phyloP scores from a whole-genome alignment of 495 filamentous ascomycete species.

The Xylaria scruposa region DNA sequence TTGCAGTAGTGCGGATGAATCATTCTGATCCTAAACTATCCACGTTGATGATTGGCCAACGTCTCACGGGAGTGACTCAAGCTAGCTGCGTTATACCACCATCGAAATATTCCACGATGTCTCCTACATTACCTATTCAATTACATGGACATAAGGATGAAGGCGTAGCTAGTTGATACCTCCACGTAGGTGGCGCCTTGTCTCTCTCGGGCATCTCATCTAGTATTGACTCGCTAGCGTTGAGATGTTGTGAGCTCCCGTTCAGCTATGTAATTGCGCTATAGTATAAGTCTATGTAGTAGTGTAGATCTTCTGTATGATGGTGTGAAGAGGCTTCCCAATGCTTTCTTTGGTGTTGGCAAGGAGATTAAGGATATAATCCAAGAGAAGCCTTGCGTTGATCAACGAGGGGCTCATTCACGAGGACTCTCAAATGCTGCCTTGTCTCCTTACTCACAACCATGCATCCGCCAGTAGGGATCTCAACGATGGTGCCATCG shows the following conservation, averaged over 20 bases:
- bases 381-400: not conserved
- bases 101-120: not conserved
- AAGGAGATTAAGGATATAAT: not conserved
- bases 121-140: not conserved
- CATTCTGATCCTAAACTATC: conserved; percentile 31
- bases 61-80: not conserved
- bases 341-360: not conserved
- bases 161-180: not conserved
- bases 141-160: not conserved
- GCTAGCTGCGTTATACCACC: not conserved
- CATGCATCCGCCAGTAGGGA: conserved; percentile 75
- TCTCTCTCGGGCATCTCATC: not conserved
- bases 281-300: not conserved
- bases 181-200: not conserved
- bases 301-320: not conserved
- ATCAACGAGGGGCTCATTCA: conserved; percentile 33
- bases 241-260: not conserved
- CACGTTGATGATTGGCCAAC: conserved; percentile 30
- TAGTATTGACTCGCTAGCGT: not conserved
- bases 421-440: conserved; percentile 44
- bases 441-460: conserved; percentile 53
- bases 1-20: conserved; percentile 44
- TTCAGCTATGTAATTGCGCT: not conserved
- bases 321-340: not conserved
- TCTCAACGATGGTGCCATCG: conserved; percentile 81